These are phyloP conservation scores for Psilocybe tampanensis DNA, from an alignment of 768 basidiomycete genomes.

Conservation along the genomic window DNA sequence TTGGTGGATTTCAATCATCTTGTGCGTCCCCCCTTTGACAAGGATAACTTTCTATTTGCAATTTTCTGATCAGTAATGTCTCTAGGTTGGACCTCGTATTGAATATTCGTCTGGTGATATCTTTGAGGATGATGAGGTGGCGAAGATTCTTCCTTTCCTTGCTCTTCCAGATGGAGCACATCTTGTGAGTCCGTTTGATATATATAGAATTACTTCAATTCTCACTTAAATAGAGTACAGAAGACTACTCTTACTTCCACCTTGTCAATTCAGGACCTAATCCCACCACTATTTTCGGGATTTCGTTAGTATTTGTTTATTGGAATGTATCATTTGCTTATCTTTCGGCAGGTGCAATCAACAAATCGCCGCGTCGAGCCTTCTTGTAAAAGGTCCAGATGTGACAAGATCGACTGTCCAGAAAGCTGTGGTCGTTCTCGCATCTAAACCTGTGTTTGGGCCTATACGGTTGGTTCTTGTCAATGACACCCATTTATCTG, in stretches of 20 bases:
- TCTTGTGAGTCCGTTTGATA: conserved; percentile 54
- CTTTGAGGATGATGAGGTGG: conserved; percentile 83
- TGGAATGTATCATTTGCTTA: conserved; percentile 4
- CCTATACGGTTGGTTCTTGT: conserved; percentile 73
- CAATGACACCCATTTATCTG: too few species aligned
- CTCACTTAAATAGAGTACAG: conserved; percentile 57
- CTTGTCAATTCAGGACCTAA: conserved; percentile 72
- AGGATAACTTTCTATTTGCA: background rate
- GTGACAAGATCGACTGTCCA: conserved; percentile 97
- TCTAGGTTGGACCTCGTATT: conserved; percentile 87
- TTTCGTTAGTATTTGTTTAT: conserved; percentile 64
- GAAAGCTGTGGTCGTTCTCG: conserved; percentile 95
- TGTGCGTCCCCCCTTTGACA: conserved; percentile 46
- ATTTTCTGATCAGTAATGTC: conserved; percentile 11
- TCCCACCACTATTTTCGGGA: conserved; percentile 90
- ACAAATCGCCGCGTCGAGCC: conserved; percentile 80
- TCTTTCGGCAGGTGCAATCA: conserved; percentile 76
- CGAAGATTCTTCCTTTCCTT: conserved; percentile 88
- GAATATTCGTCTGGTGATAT: conserved; percentile 82
- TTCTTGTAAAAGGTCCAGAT: conserved; percentile 79
- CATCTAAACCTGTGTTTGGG: conserved; percentile 89
- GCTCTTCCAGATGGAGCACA: conserved; percentile 98
- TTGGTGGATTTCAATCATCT: conserved; percentile 96
- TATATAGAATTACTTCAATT: background rate
- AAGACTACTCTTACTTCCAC: conserved; percentile 98